phyloP scores from a whole-genome alignment of 495 filamentous ascomycete species.

The Barbatosphaeria neglecta region DNA sequence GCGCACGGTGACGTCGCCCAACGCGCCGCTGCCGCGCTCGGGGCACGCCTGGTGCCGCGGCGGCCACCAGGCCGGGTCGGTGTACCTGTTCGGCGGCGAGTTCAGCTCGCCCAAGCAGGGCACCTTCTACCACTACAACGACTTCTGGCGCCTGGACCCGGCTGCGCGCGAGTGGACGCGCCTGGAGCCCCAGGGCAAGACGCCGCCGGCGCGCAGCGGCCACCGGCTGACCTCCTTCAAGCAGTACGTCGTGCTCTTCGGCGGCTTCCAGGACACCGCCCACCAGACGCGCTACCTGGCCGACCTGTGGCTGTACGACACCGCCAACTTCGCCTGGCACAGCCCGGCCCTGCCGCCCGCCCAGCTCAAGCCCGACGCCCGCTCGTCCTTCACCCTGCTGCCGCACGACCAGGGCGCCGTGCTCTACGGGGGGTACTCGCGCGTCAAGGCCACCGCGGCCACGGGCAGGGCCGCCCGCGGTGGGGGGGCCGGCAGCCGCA shows the following conservation, averaged over 20 bases:
- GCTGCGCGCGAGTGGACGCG: slow-evolving; percentile 77
- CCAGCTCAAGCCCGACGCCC: slow-evolving; percentile 74
- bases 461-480: slow-evolving; percentile 45
- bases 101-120: slow-evolving; percentile 74
- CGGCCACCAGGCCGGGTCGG: slow-evolving; percentile 62
- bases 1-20: slow-evolving; percentile 78
- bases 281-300: slow-evolving; percentile 82
- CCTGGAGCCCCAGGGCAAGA: slow-evolving; percentile 76
- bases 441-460: slow-evolving; percentile 58
- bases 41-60: slow-evolving; percentile 89
- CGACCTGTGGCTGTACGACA: slow-evolving; percentile 55
- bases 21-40: slow-evolving; percentile 79
- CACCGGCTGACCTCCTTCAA: slow-evolving; percentile 95
- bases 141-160: slow-evolving; percentile 89
- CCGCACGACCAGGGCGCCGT: slow-evolving; percentile 84
- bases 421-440: slow-evolving; percentile 84
- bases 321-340: slow-evolving; percentile 61
- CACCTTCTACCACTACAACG: slow-evolving; percentile 98
- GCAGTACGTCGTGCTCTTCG: slow-evolving; percentile 33
- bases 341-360: slow-evolving; percentile 58
- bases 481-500: slow-evolving; percentile 19
- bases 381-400: slow-evolving; percentile 81
- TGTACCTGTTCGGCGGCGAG: slow-evolving; percentile 85
- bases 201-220: slow-evolving; percentile 79
- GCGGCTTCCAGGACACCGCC: slow-evolving; percentile 85